Evolutionary conservation across 352 stramenopile genomes (phyloP).

Genomic region (Phytophthora tubulina): DNA sequence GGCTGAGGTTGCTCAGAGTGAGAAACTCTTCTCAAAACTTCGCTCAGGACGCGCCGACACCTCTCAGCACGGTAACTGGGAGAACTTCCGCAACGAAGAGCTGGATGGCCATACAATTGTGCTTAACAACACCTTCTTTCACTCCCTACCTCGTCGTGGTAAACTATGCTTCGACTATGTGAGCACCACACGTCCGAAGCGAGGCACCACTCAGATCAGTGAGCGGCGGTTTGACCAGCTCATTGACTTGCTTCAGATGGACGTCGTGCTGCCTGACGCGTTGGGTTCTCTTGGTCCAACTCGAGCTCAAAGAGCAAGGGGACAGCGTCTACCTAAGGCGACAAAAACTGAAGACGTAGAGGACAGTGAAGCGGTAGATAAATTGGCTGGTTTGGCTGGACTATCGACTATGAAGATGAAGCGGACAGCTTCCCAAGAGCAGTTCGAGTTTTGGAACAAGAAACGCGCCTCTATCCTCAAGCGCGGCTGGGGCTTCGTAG

Average conservation of each 20-base stretch:
- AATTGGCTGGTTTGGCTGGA: conserved; percentile 3
- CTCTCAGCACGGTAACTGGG: conserved; percentile 92
- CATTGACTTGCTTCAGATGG: conserved; percentile 70
- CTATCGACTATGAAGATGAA: conserved; percentile 17
- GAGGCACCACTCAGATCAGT: conserved; percentile 68
- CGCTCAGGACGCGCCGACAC: conserved; percentile 72
- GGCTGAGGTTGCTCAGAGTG: conserved; percentile 83
- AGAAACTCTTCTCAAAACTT: conserved; percentile 81
- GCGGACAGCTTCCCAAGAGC: conserved; percentile 28
- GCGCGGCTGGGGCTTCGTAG: conserved; percentile 45
- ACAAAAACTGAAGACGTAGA: conserved; percentile 12
- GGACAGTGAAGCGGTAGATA: conserved; percentile 6
- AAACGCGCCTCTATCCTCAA: conserved; percentile 58
- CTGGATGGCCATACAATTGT: conserved; percentile 78
- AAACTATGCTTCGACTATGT: conserved; percentile 93
- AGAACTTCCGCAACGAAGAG: conserved; percentile 93
- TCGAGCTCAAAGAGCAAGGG: conserved; percentile 23
- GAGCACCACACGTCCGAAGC: conserved; percentile 78
- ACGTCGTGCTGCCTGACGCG: conserved; percentile 37
- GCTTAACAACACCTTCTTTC: conserved; percentile 84
- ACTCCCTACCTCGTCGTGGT: conserved; percentile 68
- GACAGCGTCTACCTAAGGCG: conserved; percentile 15
- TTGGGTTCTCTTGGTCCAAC: conserved; percentile 30
- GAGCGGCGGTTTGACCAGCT: conserved; percentile 79
- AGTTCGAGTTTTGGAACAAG: conserved; percentile 64